Evolutionary conservation across 2,329 filamentous ascomycete genomes (phyloP).

Genomic region (Aureobasidium sp.): DNA sequence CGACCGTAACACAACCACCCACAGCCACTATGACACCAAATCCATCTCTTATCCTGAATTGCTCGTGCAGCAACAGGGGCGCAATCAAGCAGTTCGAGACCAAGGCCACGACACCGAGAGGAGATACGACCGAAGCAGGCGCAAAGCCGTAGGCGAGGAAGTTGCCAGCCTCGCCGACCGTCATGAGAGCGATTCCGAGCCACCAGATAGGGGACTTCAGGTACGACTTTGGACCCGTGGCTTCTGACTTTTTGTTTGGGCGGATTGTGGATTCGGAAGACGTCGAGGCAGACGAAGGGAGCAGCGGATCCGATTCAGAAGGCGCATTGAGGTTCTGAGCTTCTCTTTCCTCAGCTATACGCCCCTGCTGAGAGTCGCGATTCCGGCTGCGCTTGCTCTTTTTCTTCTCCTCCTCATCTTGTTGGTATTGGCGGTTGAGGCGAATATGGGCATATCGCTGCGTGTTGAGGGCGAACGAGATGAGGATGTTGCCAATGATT

Average conservation of each 20-base stretch:
- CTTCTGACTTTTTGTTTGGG: constrained; percentile 27
- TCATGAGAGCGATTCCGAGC: constrained; percentile 87
- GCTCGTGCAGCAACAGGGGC: constrained; percentile 85
- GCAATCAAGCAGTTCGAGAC: constrained; percentile 97
- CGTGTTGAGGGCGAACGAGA: constrained; percentile 91
- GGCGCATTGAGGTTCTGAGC: constrained; percentile 17
- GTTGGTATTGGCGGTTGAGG: constrained; percentile 61
- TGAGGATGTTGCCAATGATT: constrained; percentile 85
- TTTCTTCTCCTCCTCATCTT: constrained; percentile 26
- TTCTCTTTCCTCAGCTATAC: constrained; percentile 26
- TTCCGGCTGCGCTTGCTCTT: constrained; percentile 16
- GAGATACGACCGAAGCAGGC: constrained; percentile 93
- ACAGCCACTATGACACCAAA: constrained; percentile 84
- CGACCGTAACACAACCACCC: constrained; percentile 80
- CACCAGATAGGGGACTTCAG: constrained; percentile 93
- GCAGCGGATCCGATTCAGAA: constrained; percentile 46
- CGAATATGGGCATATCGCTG: constrained; percentile 92
- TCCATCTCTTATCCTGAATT: constrained; percentile 75
- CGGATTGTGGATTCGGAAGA: constrained; percentile 34
- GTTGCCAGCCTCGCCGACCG: constrained; percentile 86
- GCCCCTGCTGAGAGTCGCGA: constrained; percentile 39
- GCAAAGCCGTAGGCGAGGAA: constrained; percentile 97
- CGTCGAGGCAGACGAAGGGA: constrained; percentile 32
- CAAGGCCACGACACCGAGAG: constrained; percentile 89
- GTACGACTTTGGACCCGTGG: constrained; percentile 56